Conservation (phyloP, 257 asterid species). For the Nemophila menziesii region DNA sequence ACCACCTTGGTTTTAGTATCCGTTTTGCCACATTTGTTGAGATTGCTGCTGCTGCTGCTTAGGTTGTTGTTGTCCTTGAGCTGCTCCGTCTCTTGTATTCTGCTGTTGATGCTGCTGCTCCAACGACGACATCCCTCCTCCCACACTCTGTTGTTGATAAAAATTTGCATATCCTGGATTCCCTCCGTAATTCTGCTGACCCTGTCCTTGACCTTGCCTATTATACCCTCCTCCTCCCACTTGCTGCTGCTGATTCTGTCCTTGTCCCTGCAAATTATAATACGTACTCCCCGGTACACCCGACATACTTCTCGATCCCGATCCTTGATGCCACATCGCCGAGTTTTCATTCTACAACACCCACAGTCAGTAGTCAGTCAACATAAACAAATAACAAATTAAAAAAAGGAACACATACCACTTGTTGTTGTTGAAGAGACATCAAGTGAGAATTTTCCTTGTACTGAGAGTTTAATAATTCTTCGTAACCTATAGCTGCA, state of each 20-base stretch:
- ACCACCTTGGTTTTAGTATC: constrained; percentile 42
- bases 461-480: constrained; percentile 62
- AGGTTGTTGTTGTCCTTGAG: constrained; percentile 72
- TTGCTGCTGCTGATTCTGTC: too few species aligned
- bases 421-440: constrained; percentile 58
- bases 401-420: not conserved
- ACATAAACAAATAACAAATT: not conserved
- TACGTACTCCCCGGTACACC: constrained; percentile 56
- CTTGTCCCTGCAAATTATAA: constrained; percentile 50
- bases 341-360: constrained; percentile 54
- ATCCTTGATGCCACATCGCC: constrained; percentile 72
- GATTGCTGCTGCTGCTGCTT: constrained; percentile 70
- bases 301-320: constrained; percentile 57
- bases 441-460: constrained; percentile 51
- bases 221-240: constrained; percentile 52
- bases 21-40: constrained; percentile 72
- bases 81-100: constrained; percentile 56
- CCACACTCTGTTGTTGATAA: constrained; percentile 66
- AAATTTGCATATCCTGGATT: constrained; percentile 57
- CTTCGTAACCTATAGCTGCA: constrained; percentile 44
- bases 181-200: constrained; percentile 63
- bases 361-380: not conserved
- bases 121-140: constrained; percentile 40
- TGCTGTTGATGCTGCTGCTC: constrained; percentile 63
- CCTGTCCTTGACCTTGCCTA: constrained; percentile 89